Conservation (phyloP, 78 protist genomes). For the Trichosphaerium sp. region DNA sequence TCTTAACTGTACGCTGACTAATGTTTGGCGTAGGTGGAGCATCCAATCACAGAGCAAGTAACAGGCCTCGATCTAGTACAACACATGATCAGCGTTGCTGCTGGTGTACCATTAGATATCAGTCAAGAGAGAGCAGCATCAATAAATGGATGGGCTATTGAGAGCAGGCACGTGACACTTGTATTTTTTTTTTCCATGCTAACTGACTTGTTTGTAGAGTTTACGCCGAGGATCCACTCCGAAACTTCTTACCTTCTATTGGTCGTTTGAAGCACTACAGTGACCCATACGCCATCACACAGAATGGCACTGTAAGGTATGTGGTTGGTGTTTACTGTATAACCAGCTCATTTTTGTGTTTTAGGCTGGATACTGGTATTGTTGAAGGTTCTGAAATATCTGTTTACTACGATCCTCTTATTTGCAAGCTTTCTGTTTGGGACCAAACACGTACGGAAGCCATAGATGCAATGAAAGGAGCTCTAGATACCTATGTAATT, state of each 20-base stretch:
- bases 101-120: conserved; percentile 48
- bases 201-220: too few relatives aligned
- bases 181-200: too few relatives aligned
- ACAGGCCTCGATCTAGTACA: conserved; percentile 92
- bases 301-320: background rate
- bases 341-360: background rate
- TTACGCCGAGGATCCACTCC: conserved; percentile 90
- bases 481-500: conserved; percentile 82
- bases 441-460: conserved; percentile 45
- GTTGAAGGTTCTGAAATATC: conserved; percentile 83
- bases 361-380: conserved; percentile 60
- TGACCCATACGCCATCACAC: conserved; percentile 8
- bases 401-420: conserved; percentile 95
- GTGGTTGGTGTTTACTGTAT: too few relatives aligned
- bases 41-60: conserved; percentile 90
- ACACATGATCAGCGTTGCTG: conserved; percentile 79
- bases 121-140: conserved; percentile 63
- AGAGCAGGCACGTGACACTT: too few relatives aligned
- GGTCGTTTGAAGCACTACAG: conserved; percentile 60
- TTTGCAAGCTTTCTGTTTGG: conserved; percentile 82
- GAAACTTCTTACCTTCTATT: conserved; percentile 73
- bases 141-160: conserved; percentile 84
- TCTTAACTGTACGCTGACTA: too few relatives aligned
- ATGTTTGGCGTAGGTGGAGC: conserved; percentile 94
- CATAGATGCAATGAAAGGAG: conserved; percentile 15